Evolutionary conservation across 306 rosid genomes (phyloP).

Genomic region (Citrullus colocynthis): DNA sequence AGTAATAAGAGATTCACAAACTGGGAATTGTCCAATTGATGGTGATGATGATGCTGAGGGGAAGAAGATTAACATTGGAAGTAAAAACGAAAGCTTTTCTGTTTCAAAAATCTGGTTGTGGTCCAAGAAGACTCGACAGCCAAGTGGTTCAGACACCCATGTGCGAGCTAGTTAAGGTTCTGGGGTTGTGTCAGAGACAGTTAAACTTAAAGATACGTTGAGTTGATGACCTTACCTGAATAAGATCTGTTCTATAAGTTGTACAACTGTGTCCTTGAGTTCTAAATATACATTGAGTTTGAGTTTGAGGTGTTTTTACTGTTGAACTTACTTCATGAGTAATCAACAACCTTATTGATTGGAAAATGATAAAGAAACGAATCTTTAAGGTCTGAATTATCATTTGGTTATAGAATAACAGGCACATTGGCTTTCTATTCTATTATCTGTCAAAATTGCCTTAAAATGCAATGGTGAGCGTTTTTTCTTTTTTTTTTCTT

Average conservation of each 20-base stretch:
- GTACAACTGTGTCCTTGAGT: no score
- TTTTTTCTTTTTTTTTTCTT: background rate
- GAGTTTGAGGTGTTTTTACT: background rate
- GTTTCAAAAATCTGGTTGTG: constrained; percentile 91
- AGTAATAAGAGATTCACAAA: constrained; percentile 35
- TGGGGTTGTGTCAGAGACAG: constrained; percentile 41
- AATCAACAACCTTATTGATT: background rate
- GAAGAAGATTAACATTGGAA: constrained; percentile 43
- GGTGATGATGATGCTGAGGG: constrained; percentile 57
- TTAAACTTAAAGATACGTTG: constrained; percentile 13
- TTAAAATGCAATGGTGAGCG: background rate
- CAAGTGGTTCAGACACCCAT: constrained; percentile 36
- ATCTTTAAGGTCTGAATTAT: background rate
- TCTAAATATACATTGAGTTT: constrained; percentile 9
- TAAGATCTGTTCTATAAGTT: no score
- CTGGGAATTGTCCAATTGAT: constrained; percentile 34
- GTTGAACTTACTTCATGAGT: background rate
- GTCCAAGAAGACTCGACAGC: constrained; percentile 64
- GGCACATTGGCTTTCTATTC: background rate
- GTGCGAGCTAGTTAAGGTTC: constrained; percentile 26
- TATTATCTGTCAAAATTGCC: background rate
- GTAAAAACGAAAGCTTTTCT: constrained; percentile 88
- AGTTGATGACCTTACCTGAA: background rate
- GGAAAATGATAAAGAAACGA: background rate
- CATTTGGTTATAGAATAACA: background rate